These are phyloP conservation scores for Picea abies DNA, from an alignment of 83 land plant species.

Conservation along the genomic window DNA sequence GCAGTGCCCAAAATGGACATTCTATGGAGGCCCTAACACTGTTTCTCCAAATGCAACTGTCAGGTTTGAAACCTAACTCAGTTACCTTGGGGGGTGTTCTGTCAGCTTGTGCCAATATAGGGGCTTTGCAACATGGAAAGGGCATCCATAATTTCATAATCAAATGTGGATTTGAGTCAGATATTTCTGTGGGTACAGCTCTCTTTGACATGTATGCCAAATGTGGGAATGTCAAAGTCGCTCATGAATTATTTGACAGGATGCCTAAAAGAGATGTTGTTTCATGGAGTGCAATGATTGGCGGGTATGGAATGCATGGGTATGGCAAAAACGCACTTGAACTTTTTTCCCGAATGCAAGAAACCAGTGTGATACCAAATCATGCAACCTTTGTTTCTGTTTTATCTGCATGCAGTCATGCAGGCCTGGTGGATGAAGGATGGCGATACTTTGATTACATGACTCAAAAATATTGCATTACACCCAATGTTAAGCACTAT, in stretches of 20 bases:
- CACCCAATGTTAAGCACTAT: conserved; percentile 31
- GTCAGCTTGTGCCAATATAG: conserved; percentile 38
- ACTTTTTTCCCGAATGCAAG: conserved; percentile 43
- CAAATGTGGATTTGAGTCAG: conserved; percentile 21
- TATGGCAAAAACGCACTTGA: conserved; percentile 34
- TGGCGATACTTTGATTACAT: conserved; percentile 18
- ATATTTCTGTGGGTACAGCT: conserved; percentile 38
- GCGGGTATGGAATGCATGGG: conserved; percentile 41
- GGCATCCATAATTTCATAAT: conserved; percentile 33
- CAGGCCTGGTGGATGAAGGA: conserved; percentile 26
- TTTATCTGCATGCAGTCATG: conserved; percentile 27
- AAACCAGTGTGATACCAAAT: conserved; percentile 18
- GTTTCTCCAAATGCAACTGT: conserved; percentile 32
- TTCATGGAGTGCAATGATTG: conserved; percentile 65
- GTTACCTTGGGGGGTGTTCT: conserved; percentile 36
- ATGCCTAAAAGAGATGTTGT: conserved; percentile 21
- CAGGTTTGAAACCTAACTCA: conserved; percentile 33
- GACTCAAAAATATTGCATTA: conserved; percentile 17
- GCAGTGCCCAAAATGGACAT: conserved; percentile 27
- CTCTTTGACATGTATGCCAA: conserved; percentile 63
- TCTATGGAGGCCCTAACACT: conserved; percentile 28
- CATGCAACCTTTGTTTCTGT: conserved; percentile 24
- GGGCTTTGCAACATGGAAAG: conserved; percentile 34
- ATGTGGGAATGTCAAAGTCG: conserved; percentile 41
- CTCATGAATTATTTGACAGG: conserved; percentile 30